phyloP scores from a whole-genome alignment of 352 stramenopile species.

The Globisporangium alternatum region DNA sequence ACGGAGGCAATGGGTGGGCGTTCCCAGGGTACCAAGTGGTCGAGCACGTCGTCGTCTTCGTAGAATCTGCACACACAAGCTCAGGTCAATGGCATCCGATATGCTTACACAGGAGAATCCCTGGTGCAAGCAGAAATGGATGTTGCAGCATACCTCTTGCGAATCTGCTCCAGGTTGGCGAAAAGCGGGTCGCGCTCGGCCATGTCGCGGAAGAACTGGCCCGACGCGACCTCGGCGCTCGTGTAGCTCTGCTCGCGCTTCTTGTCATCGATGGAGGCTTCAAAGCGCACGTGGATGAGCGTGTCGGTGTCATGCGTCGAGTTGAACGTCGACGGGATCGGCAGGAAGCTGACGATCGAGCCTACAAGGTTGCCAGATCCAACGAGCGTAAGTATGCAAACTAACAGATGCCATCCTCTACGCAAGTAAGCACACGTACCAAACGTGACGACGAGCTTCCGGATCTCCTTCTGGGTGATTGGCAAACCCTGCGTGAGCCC shows the following conservation, averaged over 20 bases:
- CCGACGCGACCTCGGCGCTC: slow-evolving; percentile 61
- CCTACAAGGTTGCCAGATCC: slow-evolving; percentile 22
- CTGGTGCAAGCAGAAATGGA: background rate
- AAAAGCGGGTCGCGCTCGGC: slow-evolving; percentile 59
- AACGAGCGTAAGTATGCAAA: background rate
- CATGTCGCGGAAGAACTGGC: slow-evolving; percentile 72
- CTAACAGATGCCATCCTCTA: background rate
- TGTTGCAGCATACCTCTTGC: slow-evolving; percentile 29
- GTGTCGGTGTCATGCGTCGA: slow-evolving; percentile 56
- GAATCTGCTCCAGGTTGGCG: slow-evolving; percentile 49
- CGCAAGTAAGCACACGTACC: slow-evolving; percentile 25
- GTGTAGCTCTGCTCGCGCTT: slow-evolving; percentile 53
- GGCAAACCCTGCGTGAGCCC: slow-evolving; percentile 64
- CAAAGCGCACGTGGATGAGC: slow-evolving; percentile 45
- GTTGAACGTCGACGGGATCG: slow-evolving; percentile 49
- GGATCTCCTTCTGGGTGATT: slow-evolving; percentile 61
- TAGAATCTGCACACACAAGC: slow-evolving; percentile 46
- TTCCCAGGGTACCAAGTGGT: slow-evolving; percentile 56
- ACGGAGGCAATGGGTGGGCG: slow-evolving; percentile 68
- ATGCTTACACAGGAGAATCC: background rate
- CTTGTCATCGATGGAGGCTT: slow-evolving; percentile 15
- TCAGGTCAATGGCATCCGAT: background rate
- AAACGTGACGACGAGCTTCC: slow-evolving; percentile 69
- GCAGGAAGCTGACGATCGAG: slow-evolving; percentile 70
- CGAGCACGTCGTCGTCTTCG: slow-evolving; percentile 56